Conservation (phyloP, 805 yeast genomes). For the Candida endomychidarum region DNA sequence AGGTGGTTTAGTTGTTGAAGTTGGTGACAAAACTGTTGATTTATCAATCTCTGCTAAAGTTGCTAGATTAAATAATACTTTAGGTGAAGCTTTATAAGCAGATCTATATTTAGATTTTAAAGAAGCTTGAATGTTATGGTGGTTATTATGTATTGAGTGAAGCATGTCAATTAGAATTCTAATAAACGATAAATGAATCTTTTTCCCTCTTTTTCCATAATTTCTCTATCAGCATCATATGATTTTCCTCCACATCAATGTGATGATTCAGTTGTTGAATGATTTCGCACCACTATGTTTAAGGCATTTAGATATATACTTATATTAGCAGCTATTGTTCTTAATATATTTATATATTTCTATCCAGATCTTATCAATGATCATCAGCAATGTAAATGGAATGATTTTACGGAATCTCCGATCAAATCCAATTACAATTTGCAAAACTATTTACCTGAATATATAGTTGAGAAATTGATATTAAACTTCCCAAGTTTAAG, state of each 20-base stretch:
- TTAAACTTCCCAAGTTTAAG: constrained; percentile 22
- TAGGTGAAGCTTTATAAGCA: constrained; percentile 77
- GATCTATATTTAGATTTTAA: not conserved
- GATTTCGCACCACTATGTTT: constrained; percentile 3
- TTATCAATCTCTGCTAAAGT: constrained; percentile 82
- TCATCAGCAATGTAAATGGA: constrained; percentile 63
- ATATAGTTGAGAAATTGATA: constrained; percentile 15
- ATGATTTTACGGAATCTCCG: constrained; percentile 16
- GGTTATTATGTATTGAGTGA: not conserved
- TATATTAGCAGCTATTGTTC: constrained; percentile 34
- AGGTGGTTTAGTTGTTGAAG: constrained; percentile 95
- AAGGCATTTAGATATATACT: constrained; percentile 5
- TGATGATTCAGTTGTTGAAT: not conserved
- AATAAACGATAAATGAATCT: constrained; percentile 1
- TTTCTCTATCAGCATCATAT: too few relatives aligned
- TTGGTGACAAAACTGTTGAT: constrained; percentile 96
- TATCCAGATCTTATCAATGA: constrained; percentile 62
- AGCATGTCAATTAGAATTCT: not conserved
- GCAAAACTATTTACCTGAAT: constrained; percentile 12
- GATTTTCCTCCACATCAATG: too few relatives aligned
- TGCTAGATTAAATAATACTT: constrained; percentile 82
- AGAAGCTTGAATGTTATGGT: not conserved
- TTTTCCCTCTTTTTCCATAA: not conserved
- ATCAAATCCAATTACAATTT: constrained; percentile 2
- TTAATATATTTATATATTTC: constrained; percentile 68